Conservation (phyloP, 257 asterid genomes). For the Handroanthus guayacan region DNA sequence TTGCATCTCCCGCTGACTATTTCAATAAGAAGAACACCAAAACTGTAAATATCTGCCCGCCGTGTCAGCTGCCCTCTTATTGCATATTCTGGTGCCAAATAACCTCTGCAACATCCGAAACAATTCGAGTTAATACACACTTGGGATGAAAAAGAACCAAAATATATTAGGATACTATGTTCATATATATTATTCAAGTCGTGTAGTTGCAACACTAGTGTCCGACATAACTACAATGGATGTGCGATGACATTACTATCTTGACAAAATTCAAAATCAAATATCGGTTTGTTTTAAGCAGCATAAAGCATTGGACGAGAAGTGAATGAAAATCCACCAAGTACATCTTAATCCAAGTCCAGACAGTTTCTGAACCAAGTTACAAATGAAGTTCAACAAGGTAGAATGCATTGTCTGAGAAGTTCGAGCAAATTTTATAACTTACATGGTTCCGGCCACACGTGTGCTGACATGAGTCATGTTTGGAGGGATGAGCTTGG, state of each 20-base stretch:
- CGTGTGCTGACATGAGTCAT: constrained; percentile 94
- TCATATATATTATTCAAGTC: neutral
- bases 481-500: constrained; percentile 88
- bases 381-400: constrained; percentile 6
- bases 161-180: neutral
- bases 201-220: neutral
- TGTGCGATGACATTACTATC: neutral
- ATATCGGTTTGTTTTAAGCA: neutral
- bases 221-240: constrained; percentile 1
- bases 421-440: constrained; percentile 28
- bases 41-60: constrained; percentile 88
- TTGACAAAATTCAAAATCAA: neutral
- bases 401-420: neutral
- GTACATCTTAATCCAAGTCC: neutral
- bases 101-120: constrained; percentile 67
- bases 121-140: constrained; percentile 20
- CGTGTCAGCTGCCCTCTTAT: constrained; percentile 86
- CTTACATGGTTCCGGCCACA: constrained; percentile 97
- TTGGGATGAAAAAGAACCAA: neutral
- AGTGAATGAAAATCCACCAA: neutral
- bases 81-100: constrained; percentile 99
- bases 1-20: constrained; percentile 96
- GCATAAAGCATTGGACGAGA: neutral
- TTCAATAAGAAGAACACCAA: constrained; percentile 90
- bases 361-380: neutral